phyloP scores from a whole-genome alignment of 805 yeast species.

The Myxozyma mucilagina region DNA sequence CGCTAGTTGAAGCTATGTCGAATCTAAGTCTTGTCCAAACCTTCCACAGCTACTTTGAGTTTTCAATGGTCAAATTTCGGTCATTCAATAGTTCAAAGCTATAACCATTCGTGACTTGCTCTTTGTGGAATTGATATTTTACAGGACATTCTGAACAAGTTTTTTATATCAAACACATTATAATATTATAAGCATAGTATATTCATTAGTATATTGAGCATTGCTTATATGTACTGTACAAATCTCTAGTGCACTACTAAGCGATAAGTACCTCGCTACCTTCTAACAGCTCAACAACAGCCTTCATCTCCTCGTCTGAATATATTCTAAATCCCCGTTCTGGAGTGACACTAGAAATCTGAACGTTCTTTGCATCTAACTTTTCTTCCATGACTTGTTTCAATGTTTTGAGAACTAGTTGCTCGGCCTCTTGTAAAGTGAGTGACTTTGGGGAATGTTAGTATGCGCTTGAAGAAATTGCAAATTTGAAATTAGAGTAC shows the following conservation, averaged over 20 bases:
- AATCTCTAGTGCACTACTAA: neutral
- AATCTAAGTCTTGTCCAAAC: too few species aligned
- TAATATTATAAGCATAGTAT: too few species aligned
- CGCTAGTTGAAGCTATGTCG: too few species aligned
- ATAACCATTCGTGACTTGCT: too few species aligned
- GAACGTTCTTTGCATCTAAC: conserved; percentile 91
- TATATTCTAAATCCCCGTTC: conserved; percentile 85
- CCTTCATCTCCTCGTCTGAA: conserved; percentile 77
- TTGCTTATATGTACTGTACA: neutral
- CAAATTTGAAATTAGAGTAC: neutral
- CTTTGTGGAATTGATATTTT: too few species aligned
- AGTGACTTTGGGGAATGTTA: conserved; percentile 50
- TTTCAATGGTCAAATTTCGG: too few species aligned
- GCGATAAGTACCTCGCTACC: conserved; percentile 21
- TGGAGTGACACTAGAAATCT: conserved; percentile 87
- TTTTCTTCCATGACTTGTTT: conserved; percentile 99
- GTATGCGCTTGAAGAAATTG: neutral
- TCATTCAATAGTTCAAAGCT: too few species aligned
- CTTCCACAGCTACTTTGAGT: too few species aligned
- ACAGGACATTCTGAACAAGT: too few species aligned
- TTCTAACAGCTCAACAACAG: conserved; percentile 66
- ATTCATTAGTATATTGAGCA: neutral
- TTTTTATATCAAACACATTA: neutral
- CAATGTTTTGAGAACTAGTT: conserved; percentile 79
- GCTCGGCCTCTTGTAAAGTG: conserved; percentile 89